These are phyloP conservation scores for Ganoderma meredithae DNA, from an alignment of 1,284 basidiomycete species.

Conservation along the genomic window DNA sequence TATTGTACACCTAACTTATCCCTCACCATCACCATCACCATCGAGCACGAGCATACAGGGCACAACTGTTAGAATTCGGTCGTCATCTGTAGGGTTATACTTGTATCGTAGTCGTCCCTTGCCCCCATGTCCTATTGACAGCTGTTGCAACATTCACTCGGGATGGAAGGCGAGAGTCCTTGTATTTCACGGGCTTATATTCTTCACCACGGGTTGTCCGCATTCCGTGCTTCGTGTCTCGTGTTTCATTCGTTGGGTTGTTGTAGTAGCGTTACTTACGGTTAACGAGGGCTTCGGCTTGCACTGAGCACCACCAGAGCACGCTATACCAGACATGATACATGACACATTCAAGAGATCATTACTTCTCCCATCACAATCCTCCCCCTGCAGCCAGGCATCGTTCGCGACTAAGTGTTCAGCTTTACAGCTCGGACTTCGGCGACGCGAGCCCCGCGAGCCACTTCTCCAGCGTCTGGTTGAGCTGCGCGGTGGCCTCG, in stretches of 20 bases:
- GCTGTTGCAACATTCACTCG: background rate
- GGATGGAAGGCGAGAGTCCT: too few species aligned
- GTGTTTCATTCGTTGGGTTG: background rate
- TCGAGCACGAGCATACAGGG: constrained; percentile 7
- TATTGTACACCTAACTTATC: constrained; percentile 38
- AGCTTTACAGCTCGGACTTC: background rate
- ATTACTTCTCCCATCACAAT: too few species aligned
- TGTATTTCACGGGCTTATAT: background rate
- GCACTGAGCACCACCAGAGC: too few species aligned
- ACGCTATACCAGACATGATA: too few species aligned
- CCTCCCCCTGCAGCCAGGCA: too few species aligned
- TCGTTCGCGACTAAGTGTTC: background rate
- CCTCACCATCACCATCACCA: constrained; percentile 11
- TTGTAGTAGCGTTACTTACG: too few species aligned
- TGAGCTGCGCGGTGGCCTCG: constrained; percentile 19
- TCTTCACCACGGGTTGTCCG: background rate
- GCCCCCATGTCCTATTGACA: constrained; percentile 4
- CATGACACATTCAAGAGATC: background rate
- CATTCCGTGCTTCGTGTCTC: background rate
- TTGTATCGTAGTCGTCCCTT: constrained; percentile 23
- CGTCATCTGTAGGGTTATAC: constrained; percentile 30
- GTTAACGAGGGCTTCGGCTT: too few species aligned
- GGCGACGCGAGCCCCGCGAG: background rate
- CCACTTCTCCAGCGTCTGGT: constrained; percentile 21
- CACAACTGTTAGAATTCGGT: constrained; percentile 30